phyloP scores from a whole-genome alignment of 108 stramenopile species.

The Mediolabrus comicus region DNA sequence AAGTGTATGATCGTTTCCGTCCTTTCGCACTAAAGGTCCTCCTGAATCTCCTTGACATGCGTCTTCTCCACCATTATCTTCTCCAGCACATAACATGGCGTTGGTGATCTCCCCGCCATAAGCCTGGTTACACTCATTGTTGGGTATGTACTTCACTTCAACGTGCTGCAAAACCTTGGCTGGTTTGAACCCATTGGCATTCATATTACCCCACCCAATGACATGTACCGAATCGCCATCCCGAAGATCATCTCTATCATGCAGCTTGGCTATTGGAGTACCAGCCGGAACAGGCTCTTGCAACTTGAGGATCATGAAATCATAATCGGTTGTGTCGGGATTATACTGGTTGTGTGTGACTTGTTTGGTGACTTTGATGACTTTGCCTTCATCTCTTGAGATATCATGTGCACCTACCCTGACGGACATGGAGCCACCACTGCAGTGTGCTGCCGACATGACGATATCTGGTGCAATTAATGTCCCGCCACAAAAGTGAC shows the following conservation, averaged over 20 bases:
- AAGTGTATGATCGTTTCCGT: neutral
- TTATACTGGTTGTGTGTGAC: neutral
- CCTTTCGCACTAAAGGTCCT: neutral
- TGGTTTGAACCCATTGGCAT: neutral
- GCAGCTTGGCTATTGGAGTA: neutral
- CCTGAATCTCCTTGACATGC: constrained; percentile 61
- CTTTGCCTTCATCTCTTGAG: neutral
- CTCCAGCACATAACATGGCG: constrained; percentile 49
- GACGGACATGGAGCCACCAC: neutral
- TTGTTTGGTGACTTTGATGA: neutral
- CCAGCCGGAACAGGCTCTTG: neutral
- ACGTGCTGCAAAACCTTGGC: neutral
- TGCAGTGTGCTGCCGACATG: constrained; percentile 26
- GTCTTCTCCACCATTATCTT: constrained; percentile 27
- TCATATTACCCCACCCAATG: constrained; percentile 31
- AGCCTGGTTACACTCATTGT: constrained; percentile 34
- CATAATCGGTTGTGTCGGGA: neutral
- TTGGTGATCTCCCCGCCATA: constrained; percentile 24
- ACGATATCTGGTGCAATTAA: constrained; percentile 20
- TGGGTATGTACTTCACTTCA: constrained; percentile 17
- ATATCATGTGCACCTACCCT: neutral
- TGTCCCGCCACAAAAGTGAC: constrained; percentile 34
- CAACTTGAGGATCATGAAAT: constrained; percentile 24
- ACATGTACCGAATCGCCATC: constrained; percentile 1
- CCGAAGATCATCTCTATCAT: neutral